phyloP scores from a whole-genome alignment of 805 yeast genomes.

The Lachancea thermotolerans region DNA sequence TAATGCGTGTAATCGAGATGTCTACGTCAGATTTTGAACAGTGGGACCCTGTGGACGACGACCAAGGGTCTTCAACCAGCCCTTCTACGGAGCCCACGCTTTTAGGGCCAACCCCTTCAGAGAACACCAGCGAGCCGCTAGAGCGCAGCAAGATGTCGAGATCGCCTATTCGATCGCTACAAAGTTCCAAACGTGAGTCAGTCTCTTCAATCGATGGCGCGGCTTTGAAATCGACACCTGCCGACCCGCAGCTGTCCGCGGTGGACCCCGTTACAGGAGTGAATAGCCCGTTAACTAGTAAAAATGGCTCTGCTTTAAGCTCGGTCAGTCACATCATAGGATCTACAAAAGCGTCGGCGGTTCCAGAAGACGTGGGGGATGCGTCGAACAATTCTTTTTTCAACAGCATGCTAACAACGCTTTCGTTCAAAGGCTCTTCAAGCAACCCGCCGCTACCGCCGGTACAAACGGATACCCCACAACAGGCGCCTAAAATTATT shows the following conservation, averaged over 20 bases:
- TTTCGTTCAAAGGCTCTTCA: conserved; percentile 12
- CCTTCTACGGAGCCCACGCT: background rate
- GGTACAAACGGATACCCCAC: too few species aligned
- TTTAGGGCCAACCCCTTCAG: background rate
- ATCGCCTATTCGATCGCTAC: conserved; percentile 7
- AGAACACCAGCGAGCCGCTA: background rate
- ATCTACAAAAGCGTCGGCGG: background rate
- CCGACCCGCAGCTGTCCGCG: conserved; percentile 25
- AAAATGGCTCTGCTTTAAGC: conserved; percentile 14
- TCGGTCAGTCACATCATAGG: conserved; percentile 17
- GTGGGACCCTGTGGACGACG: conserved; percentile 21
- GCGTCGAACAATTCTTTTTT: conserved; percentile 15
- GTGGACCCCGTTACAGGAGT: conserved; percentile 18
- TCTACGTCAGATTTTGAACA: conserved; percentile 12
- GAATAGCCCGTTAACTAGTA: conserved; percentile 5
- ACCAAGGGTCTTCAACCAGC: background rate
- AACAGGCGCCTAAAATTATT: conserved; percentile 22
- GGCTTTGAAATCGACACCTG: conserved; percentile 24
- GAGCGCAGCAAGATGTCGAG: conserved; percentile 1
- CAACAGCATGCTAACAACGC: conserved; percentile 19
- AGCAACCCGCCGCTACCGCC: too few species aligned
- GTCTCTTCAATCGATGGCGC: conserved; percentile 6
- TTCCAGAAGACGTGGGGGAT: conserved; percentile 2
- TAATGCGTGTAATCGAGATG: background rate
- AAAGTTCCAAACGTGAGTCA: conserved; percentile 4